Base-by-base conservation (phyloP, 208 protist genomes). In the Trypanosoma cruzi region DNA sequence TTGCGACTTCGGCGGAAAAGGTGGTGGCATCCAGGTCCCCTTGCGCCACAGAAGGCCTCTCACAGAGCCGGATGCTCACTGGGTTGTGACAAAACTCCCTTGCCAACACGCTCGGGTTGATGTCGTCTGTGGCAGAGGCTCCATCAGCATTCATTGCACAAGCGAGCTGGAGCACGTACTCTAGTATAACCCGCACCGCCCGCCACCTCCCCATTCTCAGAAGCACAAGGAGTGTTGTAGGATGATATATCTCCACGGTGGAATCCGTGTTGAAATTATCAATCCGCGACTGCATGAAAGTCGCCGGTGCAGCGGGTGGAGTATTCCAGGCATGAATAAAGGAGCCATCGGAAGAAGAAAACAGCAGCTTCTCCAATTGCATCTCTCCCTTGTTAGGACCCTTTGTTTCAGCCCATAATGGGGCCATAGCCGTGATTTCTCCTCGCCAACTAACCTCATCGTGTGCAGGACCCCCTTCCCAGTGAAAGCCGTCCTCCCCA, bases 381-480 rank as follows among this genome's bases (percentile, higher is more conserved):
- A 16, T 4, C 1, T 53, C 37, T 10, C 20, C n/a, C 49, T 31
- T 26, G 32, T 13, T 55, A 55, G 8, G 5, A 48, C 18, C 24
- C 7, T 1, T 31, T 18, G 46, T 24, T n/a, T 60, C 24, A 26
- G 6, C 29, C 54, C 44, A 56, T 49, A 69, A n/a, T 22, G 63
- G 56, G 14, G 56, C 34, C 56, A 69, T 68, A n/a, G 68, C 28
- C 4, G 61, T 56, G 26, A 74, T 60, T 46, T 54, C 64, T 32
- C 31, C 56, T 44, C 11, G 37, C 32, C n/a, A 37, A 5, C n/a
- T 16, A 4, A 37, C 50, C 13, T 36, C 37, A 4, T 49, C 28
- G 14, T 6, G 13, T 28, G 31, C 26, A 44, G 7, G 28, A 48
- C 36, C 28, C 42, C 40, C 26, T 34, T 36, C 50, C 71, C 64